Percentiles rank a stretch among this genome's conserved stretches.
Evolutionary conservation across 345 rosid genomes (phyloP).

Genomic region (Arabis alpina): DNA sequence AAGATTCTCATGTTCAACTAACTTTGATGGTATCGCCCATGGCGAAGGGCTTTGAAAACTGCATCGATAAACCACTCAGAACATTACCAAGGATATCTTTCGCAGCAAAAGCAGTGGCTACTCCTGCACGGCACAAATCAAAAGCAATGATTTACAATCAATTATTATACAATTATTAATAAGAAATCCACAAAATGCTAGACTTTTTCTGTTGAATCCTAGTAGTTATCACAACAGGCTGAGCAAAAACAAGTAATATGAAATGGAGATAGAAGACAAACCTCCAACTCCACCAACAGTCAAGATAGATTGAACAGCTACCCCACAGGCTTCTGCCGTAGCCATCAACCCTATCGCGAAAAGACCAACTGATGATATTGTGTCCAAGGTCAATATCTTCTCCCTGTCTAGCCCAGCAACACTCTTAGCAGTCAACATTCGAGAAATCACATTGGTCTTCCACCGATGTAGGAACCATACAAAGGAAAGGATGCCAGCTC

Average conservation of each 20-base stretch:
- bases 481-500: constrained; percentile 74
- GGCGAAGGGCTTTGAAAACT: constrained; percentile 85
- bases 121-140: constrained; percentile 55
- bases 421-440: constrained; percentile 53
- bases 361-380: constrained; percentile 79
- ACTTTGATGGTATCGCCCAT: constrained; percentile 96
- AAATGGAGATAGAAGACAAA: constrained; percentile 33
- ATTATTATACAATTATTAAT: background rate
- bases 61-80: constrained; percentile 88
- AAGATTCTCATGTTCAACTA: constrained; percentile 33
- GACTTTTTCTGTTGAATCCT: constrained; percentile 10
- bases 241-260: constrained; percentile 12
- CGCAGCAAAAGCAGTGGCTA: constrained; percentile 98
- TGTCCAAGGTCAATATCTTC: constrained; percentile 74
- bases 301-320: constrained; percentile 90
- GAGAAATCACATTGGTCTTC: constrained; percentile 74
- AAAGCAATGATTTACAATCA: constrained; percentile 4
- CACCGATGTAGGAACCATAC: constrained; percentile 91
- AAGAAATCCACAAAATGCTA: background rate
- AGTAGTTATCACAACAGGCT: constrained; percentile 17
- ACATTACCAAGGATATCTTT: constrained; percentile 91
- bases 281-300: constrained; percentile 99
- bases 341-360: constrained; percentile 80
- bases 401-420: constrained; percentile 60
- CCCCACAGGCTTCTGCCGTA: constrained; percentile 93